A percentile compares a stretch with the other conserved stretches of the same genome.
phyloP scores from a whole-genome alignment of 331 rosid species.

The Quercus phellos region DNA sequence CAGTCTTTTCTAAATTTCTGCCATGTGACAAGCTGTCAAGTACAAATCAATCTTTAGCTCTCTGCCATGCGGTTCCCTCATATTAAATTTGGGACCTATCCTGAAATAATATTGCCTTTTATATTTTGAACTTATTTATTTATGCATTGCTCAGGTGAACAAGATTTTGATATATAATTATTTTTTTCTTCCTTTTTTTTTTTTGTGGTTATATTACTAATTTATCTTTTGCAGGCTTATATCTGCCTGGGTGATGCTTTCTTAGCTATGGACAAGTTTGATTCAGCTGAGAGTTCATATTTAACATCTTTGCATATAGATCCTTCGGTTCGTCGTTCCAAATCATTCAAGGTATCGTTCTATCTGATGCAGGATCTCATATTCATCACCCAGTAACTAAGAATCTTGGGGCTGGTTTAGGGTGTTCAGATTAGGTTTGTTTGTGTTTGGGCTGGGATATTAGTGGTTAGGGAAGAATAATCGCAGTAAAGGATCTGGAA shows the following conservation, averaged over 20 bases:
- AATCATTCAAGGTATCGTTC: conserved; percentile 65
- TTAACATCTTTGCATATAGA: conserved; percentile 53
- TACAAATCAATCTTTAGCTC: not conserved
- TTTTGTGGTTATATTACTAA: not conserved
- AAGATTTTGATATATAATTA: not conserved
- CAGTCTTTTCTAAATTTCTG: too few species aligned
- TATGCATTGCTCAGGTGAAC: not conserved
- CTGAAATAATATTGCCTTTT: not conserved
- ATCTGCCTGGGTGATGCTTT: conserved; percentile 77
- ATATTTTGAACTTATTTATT: not conserved
- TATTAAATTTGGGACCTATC: not conserved
- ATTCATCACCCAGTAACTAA: too few species aligned
- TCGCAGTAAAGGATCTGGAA: too few species aligned
- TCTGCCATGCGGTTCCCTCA: not conserved
- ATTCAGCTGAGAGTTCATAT: conserved; percentile 68
- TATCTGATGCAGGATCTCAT: not conserved
- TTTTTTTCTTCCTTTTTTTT: not conserved
- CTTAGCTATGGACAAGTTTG: conserved; percentile 50
- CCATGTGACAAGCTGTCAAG: not conserved
- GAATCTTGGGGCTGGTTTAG: too few species aligned
- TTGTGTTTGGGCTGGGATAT: too few species aligned
- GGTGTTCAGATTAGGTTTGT: too few species aligned
- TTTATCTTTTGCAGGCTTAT: conserved; percentile 56
- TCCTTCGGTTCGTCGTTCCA: conserved; percentile 70
- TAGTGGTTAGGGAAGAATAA: too few species aligned